Conservation (phyloP, 2,329 filamentous ascomycete species). For the Claviceps humidiphila region DNA sequence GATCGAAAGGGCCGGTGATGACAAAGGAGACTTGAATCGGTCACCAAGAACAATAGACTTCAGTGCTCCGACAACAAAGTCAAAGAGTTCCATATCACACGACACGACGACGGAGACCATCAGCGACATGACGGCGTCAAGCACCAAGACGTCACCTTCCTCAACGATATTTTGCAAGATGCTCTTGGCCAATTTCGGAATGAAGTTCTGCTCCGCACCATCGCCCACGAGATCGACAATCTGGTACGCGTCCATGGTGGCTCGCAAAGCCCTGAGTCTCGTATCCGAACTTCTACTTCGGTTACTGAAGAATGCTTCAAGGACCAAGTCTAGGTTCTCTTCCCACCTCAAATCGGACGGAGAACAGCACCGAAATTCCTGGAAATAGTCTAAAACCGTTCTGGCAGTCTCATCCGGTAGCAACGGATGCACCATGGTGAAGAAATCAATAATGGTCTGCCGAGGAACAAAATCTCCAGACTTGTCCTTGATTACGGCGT, state of each 20-base stretch:
- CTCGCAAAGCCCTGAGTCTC: constrained; percentile 47
- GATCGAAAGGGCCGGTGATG: constrained; percentile 15
- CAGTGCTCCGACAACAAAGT: constrained; percentile 41
- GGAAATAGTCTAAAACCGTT: constrained; percentile 53
- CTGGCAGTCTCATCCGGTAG: constrained; percentile 52
- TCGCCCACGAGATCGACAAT: constrained; percentile 45
- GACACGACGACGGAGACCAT: constrained; percentile 51
- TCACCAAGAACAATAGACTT: constrained; percentile 36
- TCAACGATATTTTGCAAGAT: constrained; percentile 47
- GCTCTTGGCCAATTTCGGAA: constrained; percentile 45
- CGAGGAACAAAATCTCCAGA: constrained; percentile 46
- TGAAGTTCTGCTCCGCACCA: constrained; percentile 42
- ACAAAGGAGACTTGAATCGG: constrained; percentile 28
- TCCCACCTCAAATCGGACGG: constrained; percentile 60
- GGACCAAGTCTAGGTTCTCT: constrained; percentile 44
- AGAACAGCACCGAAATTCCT: constrained; percentile 56
- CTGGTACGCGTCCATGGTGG: constrained; percentile 45
- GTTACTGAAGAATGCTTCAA: constrained; percentile 52
- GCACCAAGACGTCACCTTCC: constrained; percentile 51
- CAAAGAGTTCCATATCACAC: constrained; percentile 45
- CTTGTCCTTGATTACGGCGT: constrained; percentile 31
- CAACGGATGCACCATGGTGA: constrained; percentile 45
- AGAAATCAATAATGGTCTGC: constrained; percentile 53
- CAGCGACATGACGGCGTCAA: constrained; percentile 52
- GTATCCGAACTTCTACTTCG: constrained; percentile 45